Evolutionary conservation across 768 basidiomycete species (phyloP).

Genomic region (Amanita exitialis): DNA sequence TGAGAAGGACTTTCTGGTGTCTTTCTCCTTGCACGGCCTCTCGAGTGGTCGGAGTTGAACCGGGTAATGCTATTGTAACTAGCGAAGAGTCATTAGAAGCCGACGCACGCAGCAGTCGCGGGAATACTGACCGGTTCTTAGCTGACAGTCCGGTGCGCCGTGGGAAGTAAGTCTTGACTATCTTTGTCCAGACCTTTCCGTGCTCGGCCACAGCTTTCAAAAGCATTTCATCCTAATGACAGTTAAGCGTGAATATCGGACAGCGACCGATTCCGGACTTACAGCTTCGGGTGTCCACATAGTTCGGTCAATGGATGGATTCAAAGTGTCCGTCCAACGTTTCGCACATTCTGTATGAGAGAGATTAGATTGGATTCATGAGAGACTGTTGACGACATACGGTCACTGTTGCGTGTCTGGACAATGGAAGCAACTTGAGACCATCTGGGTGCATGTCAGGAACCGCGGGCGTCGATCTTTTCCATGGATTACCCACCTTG

Average conservation of each 20-base stretch:
- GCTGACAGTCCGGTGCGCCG: slow-evolving; percentile 49
- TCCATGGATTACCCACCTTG: slow-evolving; percentile 25
- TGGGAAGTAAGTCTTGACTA: slow-evolving; percentile 51
- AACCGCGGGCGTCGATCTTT: background rate
- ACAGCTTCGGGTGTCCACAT: slow-evolving; percentile 50
- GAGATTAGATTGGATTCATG: slow-evolving; percentile 8
- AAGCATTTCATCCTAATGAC: slow-evolving; percentile 38
- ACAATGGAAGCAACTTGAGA: slow-evolving; percentile 49
- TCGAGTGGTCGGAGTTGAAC: slow-evolving; percentile 30
- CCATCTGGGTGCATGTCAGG: slow-evolving; percentile 27
- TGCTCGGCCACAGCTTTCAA: slow-evolving; percentile 43
- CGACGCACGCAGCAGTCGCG: slow-evolving; percentile 1
- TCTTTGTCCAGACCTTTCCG: slow-evolving; percentile 54
- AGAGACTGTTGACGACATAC: slow-evolving; percentile 23
- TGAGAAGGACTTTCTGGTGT: slow-evolving; percentile 23
- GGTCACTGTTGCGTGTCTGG: slow-evolving; percentile 47
- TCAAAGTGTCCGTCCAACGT: slow-evolving; percentile 52
- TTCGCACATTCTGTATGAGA: slow-evolving; percentile 45
- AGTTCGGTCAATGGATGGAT: slow-evolving; percentile 49
- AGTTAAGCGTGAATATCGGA: slow-evolving; percentile 2
- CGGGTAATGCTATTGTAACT: slow-evolving; percentile 47
- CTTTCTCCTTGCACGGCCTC: slow-evolving; percentile 26
- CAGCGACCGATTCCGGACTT: slow-evolving; percentile 8
- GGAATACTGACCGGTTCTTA: slow-evolving; percentile 39
- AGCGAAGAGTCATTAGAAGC: slow-evolving; percentile 5